Evolutionary conservation across 139 green algal species (phyloP).

Genomic region (Astrephomene gubernaculifera): DNA sequence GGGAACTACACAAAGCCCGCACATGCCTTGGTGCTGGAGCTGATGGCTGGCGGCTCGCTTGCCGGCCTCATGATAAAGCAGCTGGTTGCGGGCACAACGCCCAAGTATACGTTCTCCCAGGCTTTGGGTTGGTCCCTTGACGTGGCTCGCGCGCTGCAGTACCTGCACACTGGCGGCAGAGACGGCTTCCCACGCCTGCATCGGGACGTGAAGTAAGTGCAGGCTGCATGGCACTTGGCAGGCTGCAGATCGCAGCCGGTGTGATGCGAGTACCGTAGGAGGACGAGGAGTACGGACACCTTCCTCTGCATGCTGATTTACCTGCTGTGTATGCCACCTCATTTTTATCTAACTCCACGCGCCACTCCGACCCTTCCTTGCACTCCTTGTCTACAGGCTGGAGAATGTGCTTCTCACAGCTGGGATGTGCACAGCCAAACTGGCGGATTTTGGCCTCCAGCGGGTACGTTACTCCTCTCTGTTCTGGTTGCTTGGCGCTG

Average conservation of each 20-base stretch:
- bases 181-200: slow-evolving; percentile 29
- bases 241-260: too few species aligned
- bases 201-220: slow-evolving; percentile 35
- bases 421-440: background rate
- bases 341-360: too few species aligned
- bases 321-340: too few species aligned
- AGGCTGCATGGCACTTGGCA: too few species aligned
- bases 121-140: slow-evolving; percentile 32
- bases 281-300: too few species aligned
- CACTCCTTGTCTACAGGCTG: background rate
- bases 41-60: slow-evolving; percentile 38
- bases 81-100: background rate
- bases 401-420: slow-evolving; percentile 37
- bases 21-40: slow-evolving; percentile 15
- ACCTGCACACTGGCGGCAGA: slow-evolving; percentile 25
- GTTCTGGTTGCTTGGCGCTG: too few species aligned
- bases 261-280: too few species aligned
- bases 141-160: slow-evolving; percentile 22
- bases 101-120: slow-evolving; percentile 37
- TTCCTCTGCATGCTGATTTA: too few species aligned
- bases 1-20: slow-evolving; percentile 2
- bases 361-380: background rate
- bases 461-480: slow-evolving; percentile 1
- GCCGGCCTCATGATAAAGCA: slow-evolving; percentile 34
- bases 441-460: slow-evolving; percentile 40